phyloP scores from a whole-genome alignment of 371 early-diverging fungal species.

The Mucor velutinosus region DNA sequence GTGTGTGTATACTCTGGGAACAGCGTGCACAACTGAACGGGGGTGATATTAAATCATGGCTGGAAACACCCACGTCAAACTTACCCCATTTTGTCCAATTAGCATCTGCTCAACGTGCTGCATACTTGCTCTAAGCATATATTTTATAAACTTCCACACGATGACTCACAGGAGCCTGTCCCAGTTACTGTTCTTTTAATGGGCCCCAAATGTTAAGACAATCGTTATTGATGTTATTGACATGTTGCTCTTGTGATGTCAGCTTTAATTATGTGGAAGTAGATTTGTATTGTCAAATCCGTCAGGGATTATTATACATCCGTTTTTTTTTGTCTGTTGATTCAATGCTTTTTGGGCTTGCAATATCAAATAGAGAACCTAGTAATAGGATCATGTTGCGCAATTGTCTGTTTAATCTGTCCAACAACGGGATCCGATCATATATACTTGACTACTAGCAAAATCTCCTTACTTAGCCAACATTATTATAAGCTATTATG shows the following conservation, averaged over 20 bases:
- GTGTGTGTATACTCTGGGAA: neutral
- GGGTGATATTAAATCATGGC: neutral
- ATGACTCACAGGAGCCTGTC: neutral
- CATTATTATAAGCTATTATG: neutral
- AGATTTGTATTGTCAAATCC: neutral
- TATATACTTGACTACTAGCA: neutral
- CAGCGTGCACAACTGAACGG: neutral
- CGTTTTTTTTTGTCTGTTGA: neutral
- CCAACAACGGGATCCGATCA: neutral
- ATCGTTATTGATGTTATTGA: neutral
- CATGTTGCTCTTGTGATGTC: neutral
- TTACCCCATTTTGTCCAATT: neutral
- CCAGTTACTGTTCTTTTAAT: neutral
- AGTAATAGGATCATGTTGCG: neutral
- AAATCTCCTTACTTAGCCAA: neutral
- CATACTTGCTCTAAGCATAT: neutral
- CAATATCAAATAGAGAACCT: neutral
- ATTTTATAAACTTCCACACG: neutral
- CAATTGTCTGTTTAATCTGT: neutral
- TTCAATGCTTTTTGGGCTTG: neutral
- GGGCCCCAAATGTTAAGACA: neutral
- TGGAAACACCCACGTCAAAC: neutral
- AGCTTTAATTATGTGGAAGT: neutral
- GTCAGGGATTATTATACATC: neutral
- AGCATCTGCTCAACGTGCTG: neutral